Evolutionary conservation across 2,329 filamentous ascomycete genomes (phyloP).

Genomic region (Phoma sp.): DNA sequence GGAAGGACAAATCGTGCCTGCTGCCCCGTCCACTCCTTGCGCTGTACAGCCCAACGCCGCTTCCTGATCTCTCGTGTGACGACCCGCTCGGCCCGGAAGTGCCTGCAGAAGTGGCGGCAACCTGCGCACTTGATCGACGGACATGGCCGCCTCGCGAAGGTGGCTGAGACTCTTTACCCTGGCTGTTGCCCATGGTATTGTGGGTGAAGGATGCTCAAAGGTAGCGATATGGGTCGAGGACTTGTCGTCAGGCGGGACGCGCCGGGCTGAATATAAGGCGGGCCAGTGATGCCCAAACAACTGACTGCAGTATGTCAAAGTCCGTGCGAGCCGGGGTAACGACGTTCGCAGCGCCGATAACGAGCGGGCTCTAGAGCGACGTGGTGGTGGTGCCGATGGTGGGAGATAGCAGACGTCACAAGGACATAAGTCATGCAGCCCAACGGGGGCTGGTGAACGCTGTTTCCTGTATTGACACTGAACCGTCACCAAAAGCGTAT

Average conservation of each 20-base stretch:
- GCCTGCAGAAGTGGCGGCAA: slow-evolving; percentile 37
- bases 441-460: slow-evolving; percentile 17
- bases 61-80: slow-evolving; percentile 38
- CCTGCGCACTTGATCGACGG: slow-evolving; percentile 42
- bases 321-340: slow-evolving; percentile 24
- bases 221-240: slow-evolving; percentile 10
- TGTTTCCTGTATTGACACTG: slow-evolving; percentile 6
- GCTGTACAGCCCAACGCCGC: slow-evolving; percentile 48
- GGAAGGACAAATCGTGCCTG: slow-evolving; percentile 64
- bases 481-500: slow-evolving; percentile 12
- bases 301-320: slow-evolving; percentile 9
- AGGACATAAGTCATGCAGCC: slow-evolving; percentile 44
- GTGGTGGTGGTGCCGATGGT: slow-evolving; percentile 17
- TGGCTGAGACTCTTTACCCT: slow-evolving; percentile 54
- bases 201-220: slow-evolving; percentile 6
- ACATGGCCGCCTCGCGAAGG: slow-evolving; percentile 44
- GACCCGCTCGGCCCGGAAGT: slow-evolving; percentile 28
- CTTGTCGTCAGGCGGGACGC: slow-evolving; percentile 20
- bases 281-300: slow-evolving; percentile 26
- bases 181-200: slow-evolving; percentile 54
- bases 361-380: slow-evolving; percentile 20
- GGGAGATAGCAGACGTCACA: slow-evolving; percentile 46
- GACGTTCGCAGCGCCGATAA: slow-evolving; percentile 17
- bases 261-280: slow-evolving; percentile 26
- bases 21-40: slow-evolving; percentile 59